These are phyloP conservation scores for Mimosa bimucronata DNA, from an alignment of 306 rosid genomes.

Conservation along the genomic window DNA sequence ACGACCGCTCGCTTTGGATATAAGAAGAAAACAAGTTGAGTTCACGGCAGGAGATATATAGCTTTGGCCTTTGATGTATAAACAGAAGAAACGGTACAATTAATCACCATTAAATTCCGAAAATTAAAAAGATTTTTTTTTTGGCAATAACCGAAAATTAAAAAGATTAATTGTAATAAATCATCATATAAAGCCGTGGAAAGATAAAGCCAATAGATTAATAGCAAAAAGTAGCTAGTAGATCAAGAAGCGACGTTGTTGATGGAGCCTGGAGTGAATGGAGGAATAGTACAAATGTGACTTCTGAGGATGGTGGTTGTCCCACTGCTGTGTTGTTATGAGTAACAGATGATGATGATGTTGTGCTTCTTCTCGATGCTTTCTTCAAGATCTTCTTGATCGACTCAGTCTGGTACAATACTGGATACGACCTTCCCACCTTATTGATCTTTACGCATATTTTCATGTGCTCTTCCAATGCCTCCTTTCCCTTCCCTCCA, in stretches of 20 bases:
- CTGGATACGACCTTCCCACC: slow-evolving; percentile 54
- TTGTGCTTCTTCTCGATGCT: slow-evolving; percentile 30
- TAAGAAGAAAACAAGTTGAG: background rate
- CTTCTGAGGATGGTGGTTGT: slow-evolving; percentile 41
- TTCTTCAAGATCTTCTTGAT: slow-evolving; percentile 59
- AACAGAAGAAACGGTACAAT: too few relatives aligned
- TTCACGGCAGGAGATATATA: background rate
- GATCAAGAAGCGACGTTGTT: background rate
- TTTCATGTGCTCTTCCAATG: slow-evolving; percentile 50
- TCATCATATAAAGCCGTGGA: too few relatives aligned
- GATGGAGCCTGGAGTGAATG: slow-evolving; percentile 3
- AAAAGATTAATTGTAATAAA: too few relatives aligned
- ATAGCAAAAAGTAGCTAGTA: too few relatives aligned
- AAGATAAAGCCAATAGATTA: too few relatives aligned
- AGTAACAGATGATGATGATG: slow-evolving; percentile 28
- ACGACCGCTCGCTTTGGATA: background rate
- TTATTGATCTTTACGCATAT: slow-evolving; percentile 58
- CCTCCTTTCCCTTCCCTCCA: too few relatives aligned
- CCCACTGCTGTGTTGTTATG: background rate
- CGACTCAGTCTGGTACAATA: slow-evolving; percentile 56
- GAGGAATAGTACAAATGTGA: slow-evolving; percentile 58
- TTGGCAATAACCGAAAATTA: too few relatives aligned
- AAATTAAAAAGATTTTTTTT: too few relatives aligned
- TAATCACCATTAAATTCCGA: too few relatives aligned
- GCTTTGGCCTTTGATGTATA: background rate